Base-by-base conservation (phyloP, 202 grass and related monocot species). In the Panicum hallii region DNA sequence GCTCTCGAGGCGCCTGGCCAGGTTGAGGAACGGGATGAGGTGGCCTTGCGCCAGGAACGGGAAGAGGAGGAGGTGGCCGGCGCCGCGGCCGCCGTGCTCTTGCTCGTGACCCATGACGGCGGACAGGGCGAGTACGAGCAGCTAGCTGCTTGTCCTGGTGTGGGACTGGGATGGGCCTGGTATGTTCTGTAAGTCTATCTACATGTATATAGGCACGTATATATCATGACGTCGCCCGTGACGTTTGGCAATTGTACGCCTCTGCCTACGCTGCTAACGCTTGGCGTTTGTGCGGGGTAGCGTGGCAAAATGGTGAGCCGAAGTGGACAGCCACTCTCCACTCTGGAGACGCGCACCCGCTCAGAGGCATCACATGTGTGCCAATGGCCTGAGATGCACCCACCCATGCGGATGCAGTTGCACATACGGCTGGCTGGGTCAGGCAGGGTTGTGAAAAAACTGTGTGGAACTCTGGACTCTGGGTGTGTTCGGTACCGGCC, bases 41-140 rank as follows among this genome's bases (percentile, higher is more conserved):
- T 89, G 87, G 46, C 82, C 87, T 20, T 84, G 87, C 50, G 68
- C 82, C 46, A 85, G 47, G 58, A 81, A 89, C 22, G 87, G 82
- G 82, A 89, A 86, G 76, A 89, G 68, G 13, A 89, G 5, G 38
- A 89, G 56, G 47, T 85, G 87, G n/a, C 43, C 79, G 41, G 5
- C n/a, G 65, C 8, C 4, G n/a, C 43, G 66, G 41, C 2, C n/a
- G 65, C 8, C 4, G 68, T n/a, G 47, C 2, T 79, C 28, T 41
- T 49, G 74, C 4, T 40, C 13, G 4, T 60, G 17, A 17, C 23
- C 82, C 72, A 84, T 77, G 22, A 32, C 57, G 3, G 38, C 11
- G 32, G 45, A 50, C 43, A 20, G 11, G 26, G 11, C n/a, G 58
- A 63, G 26, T 26, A 0, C 26, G 60, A 32, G 60, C 26, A 34